These are phyloP conservation scores for Termitomyces sp. DNA, from an alignment of 768 basidiomycete genomes.

Conservation along the genomic window DNA sequence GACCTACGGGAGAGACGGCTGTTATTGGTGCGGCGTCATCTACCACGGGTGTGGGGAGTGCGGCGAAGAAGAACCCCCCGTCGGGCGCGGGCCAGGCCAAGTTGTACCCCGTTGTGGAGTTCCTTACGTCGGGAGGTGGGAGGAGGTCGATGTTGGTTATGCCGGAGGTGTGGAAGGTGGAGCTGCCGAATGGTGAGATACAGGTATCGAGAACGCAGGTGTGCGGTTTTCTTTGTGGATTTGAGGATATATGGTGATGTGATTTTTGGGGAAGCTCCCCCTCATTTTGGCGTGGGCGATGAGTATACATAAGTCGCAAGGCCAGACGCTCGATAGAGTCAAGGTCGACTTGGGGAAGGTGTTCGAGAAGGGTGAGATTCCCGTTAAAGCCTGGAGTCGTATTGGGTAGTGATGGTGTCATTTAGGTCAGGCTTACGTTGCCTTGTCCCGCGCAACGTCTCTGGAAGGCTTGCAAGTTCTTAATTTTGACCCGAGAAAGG, in stretches of 20 bases:
- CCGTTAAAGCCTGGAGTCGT: not conserved
- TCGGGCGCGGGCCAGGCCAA: constrained; percentile 13
- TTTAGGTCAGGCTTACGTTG: constrained; percentile 87
- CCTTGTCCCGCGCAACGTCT: constrained; percentile 83
- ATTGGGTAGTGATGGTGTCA: not conserved
- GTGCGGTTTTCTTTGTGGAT: constrained; percentile 14
- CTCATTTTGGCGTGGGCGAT: constrained; percentile 95
- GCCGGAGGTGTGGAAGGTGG: constrained; percentile 82
- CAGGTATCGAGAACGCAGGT: constrained; percentile 82
- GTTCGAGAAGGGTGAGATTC: constrained; percentile 79
- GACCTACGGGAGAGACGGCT: constrained; percentile 21
- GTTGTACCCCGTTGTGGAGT: constrained; percentile 74
- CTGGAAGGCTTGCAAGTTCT: constrained; percentile 84
- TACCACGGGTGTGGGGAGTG: constrained; percentile 15
- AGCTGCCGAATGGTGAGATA: constrained; percentile 82
- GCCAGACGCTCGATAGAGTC: constrained; percentile 92
- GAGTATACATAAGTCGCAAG: constrained; percentile 98
- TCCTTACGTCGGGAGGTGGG: constrained; percentile 55
- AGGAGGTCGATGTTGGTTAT: constrained; percentile 53
- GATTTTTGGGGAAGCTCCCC: constrained; percentile 61
- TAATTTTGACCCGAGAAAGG: constrained; percentile 74
- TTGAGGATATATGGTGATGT: not conserved
- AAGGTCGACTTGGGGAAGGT: constrained; percentile 91
- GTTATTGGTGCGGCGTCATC: constrained; percentile 26
- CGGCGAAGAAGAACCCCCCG: constrained; percentile 23